Evolutionary conservation across 108 stramenopile genomes (phyloP), one percentile per base, ranked within the genome.

Genomic region (Cyclotella cryptica): DNA sequence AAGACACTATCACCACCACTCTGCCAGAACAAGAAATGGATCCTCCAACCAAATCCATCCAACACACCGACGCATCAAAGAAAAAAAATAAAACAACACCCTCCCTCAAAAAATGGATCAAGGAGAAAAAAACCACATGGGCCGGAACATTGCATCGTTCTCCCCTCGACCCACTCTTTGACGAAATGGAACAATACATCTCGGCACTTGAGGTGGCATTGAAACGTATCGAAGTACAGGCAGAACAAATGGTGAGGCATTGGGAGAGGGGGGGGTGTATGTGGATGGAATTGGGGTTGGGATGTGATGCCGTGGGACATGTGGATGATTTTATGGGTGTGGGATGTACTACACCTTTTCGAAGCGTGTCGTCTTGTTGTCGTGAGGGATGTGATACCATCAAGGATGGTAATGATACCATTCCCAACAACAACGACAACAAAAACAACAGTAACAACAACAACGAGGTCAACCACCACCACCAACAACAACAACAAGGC

Each of bases 91-190:
- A 27, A 71, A 72, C 11, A 54, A n/a, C n/a, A n/a, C n/a, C n/a
- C n/a, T n/a, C n/a, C n/a, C n/a, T 84, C 21, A 85, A 75, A 43
- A 75, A 85, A 59, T 82, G 82, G 84, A 69, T 84, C 52, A 73
- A 79, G 68, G 84, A 85, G 24, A 75, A 69, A 43, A 83, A 81
- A 35, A 80, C 82, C 12, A 57, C 68, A 0, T 53, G 74, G 71
- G 39, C 66, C 29, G 74, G 81, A 19, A 51, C 74, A 28, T 64
- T 71, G 64, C 52, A 64, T 7, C 74, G 81, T 0, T 80, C 73
- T 45, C 83, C 83, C 6, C 66, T 79, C 43, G 83, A 80, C 70
- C 66, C 52, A 1, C 22, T 80, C 19, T 84, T 84, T 54, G 83
- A 88, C 11, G 77, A 81, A 59, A 58, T 81, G 57, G 58, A 57